phyloP scores from a whole-genome alignment of 2,329 filamentous ascomycete species.

The Xylariaceae sp. region DNA sequence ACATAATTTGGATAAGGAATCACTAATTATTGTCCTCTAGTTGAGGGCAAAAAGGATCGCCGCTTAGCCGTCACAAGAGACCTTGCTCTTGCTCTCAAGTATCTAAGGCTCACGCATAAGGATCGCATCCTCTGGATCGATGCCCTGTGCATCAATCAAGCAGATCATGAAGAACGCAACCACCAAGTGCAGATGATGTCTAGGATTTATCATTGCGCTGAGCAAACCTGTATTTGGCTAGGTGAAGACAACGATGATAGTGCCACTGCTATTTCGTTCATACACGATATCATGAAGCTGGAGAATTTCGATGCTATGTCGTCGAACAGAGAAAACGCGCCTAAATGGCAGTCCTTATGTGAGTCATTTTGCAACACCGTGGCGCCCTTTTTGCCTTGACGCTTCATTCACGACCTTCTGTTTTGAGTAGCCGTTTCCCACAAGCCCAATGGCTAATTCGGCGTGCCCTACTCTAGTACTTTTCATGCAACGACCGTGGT shows the following conservation, averaged over 20 bases:
- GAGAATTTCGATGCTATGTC: background rate
- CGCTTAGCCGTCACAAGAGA: background rate
- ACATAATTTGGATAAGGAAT: background rate
- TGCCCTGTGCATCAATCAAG: constrained; percentile 4
- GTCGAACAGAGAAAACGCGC: background rate
- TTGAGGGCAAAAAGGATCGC: background rate
- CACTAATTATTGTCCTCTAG: too few species aligned
- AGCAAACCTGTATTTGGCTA: constrained; percentile 3
- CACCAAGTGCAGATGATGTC: constrained; percentile 4
- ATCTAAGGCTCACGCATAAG: background rate
- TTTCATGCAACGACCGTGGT: background rate
- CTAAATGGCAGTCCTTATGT: background rate
- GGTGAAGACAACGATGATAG: background rate
- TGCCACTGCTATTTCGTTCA: background rate
- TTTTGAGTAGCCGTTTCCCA: too few species aligned
- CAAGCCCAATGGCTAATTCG: too few species aligned
- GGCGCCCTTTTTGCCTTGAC: too few species aligned
- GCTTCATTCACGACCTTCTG: too few species aligned
- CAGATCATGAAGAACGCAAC: constrained; percentile 1
- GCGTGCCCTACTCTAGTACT: too few species aligned
- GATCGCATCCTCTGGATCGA: constrained; percentile 4
- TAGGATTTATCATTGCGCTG: constrained; percentile 1
- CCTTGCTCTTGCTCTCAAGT: background rate
- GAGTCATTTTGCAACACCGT: too few species aligned
- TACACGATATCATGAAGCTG: constrained; percentile 1